Evolutionary conservation across 2,329 filamentous ascomycete genomes (phyloP), one percentile per base, ranked within the genome.

Genomic region (Remersonia thermophila): DNA sequence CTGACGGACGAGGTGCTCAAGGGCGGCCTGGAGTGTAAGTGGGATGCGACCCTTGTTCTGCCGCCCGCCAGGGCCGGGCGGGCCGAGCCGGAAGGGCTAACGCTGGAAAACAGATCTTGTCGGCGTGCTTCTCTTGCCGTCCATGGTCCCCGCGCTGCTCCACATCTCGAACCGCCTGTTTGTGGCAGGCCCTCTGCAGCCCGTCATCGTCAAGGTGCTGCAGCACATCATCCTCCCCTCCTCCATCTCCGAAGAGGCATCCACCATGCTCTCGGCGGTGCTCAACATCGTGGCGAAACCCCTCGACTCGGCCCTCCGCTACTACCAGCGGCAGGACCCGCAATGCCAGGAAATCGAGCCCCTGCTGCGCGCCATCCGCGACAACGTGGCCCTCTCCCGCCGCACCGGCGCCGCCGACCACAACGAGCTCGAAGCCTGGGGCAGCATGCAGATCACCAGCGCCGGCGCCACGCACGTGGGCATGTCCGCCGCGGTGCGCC

Each of bases 91-190:
- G 3, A 6, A 1, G 25, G 18, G 11, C 47, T 54, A 36, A 54
- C 37, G n/a, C n/a, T 2, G 28, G 4, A 4, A 3, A 80, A 76
- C n/a, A 23, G 20, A 86, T 50, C 65, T 91, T 9, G 75, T 86
- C 3, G 82, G 87, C 46, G 82, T 83, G 0, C 87, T 87, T 44
- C 60, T 91, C 2, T 60, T 89, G n/a, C 83, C 84, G 0, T 82
- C 82, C 0, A 65, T 91, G 0, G 73, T 89, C 2, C 75, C 79
- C 4, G 82, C 80, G 0, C 69, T 89, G 11, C 67, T 69, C 3
- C 89, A 81, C 63, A 67, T 91, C 41, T 69, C 76, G 1, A 72
- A 77, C 37, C 75, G 82, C 46, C 71, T 85, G 3, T 80, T 78
- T 66, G 67, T 77, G 35, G 71, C 78, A 40, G 70, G 73, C 11